phyloP scores from a whole-genome alignment of 129 eudicot species.

The Erigeron canadensis region DNA sequence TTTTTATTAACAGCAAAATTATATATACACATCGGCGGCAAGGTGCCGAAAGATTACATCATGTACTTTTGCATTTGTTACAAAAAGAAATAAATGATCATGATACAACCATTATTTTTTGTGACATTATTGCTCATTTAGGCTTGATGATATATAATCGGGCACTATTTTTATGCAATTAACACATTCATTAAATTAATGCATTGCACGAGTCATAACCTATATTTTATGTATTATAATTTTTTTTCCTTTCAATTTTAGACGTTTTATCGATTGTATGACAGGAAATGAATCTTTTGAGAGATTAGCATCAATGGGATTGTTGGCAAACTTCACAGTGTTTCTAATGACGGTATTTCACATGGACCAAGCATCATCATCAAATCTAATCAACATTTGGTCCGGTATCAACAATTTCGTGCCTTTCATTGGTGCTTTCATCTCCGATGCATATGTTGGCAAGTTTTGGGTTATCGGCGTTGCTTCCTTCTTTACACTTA shows the following conservation, averaged over 20 bases:
- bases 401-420: constrained; percentile 56
- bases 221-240: too few relatives aligned
- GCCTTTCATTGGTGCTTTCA: constrained; percentile 78
- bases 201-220: too few relatives aligned
- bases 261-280: neutral
- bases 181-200: too few relatives aligned
- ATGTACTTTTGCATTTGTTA: too few relatives aligned
- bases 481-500: constrained; percentile 57
- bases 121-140: too few relatives aligned
- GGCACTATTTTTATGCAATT: too few relatives aligned
- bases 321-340: constrained; percentile 68
- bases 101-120: too few relatives aligned
- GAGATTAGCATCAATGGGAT: constrained; percentile 74
- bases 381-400: constrained; percentile 70
- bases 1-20: too few relatives aligned
- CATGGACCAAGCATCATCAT: constrained; percentile 64
- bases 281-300: constrained; percentile 93
- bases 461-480: constrained; percentile 66
- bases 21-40: too few relatives aligned
- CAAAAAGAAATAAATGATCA: too few relatives aligned
- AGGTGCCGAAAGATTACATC: too few relatives aligned
- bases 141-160: too few relatives aligned
- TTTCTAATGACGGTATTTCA: constrained; percentile 59
- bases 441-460: constrained; percentile 78
- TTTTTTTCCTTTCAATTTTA: neutral